Percentiles rank a stretch among this genome's conserved stretches.
phyloP scores from a whole-genome alignment of 768 basidiomycete genomes.

The Mrakia blollopis region DNA sequence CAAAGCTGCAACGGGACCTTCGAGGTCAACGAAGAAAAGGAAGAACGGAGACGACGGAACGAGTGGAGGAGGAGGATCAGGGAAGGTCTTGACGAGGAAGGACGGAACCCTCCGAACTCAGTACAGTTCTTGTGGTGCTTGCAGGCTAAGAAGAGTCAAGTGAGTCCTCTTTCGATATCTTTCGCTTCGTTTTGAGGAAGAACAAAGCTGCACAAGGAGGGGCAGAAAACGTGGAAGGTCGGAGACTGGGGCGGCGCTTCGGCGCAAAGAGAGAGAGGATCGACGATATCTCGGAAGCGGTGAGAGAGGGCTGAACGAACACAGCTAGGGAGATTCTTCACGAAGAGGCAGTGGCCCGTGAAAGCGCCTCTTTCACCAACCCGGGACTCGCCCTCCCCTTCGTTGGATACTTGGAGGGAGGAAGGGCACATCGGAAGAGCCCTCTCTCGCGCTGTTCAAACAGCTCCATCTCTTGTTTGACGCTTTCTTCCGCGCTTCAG shows the following conservation, averaged over 20 bases:
- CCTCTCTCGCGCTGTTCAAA: too few relatives aligned
- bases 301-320: too few relatives aligned
- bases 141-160: slow-evolving; percentile 86
- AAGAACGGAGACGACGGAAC: background rate
- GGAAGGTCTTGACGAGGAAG: background rate
- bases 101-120: slow-evolving; percentile 57
- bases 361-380: too few relatives aligned
- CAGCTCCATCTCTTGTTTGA: too few relatives aligned
- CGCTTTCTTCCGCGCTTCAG: background rate
- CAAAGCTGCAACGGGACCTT: background rate
- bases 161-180: slow-evolving; percentile 59
- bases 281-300: too few relatives aligned
- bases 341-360: too few relatives aligned
- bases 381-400: too few relatives aligned
- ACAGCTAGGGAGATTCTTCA: too few relatives aligned
- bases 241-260: too few relatives aligned
- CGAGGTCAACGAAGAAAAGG: background rate
- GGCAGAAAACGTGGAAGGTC: background rate
- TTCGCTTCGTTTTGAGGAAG: background rate
- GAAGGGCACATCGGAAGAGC: too few relatives aligned
- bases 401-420: too few relatives aligned
- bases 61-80: background rate
- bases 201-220: background rate
- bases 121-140: slow-evolving; percentile 90
- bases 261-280: too few relatives aligned